Conservation (phyloP, 2,329 filamentous ascomycete genomes). For the Fusarium incarnatum region DNA sequence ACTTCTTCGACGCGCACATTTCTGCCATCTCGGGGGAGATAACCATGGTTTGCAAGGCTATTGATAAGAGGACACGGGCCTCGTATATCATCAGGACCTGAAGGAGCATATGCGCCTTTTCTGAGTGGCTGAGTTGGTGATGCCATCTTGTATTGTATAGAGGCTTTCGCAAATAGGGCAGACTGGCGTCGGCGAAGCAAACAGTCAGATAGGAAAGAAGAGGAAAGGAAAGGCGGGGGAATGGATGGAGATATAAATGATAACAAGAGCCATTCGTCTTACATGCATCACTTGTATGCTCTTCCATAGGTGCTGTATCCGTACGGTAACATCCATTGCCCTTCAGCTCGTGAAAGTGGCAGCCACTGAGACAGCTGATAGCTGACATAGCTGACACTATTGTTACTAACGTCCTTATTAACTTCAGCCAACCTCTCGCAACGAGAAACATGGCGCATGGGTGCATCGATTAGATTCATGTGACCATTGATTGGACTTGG, state of each 20-base stretch:
- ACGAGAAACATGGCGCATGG: background rate
- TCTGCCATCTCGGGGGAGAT: constrained; percentile 40
- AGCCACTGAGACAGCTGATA: constrained; percentile 2
- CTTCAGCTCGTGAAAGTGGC: background rate
- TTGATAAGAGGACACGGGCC: constrained; percentile 44
- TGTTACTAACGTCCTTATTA: constrained; percentile 6
- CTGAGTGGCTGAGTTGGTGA: constrained; percentile 15
- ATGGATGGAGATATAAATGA: background rate
- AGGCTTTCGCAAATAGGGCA: background rate
- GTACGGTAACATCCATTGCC: background rate
- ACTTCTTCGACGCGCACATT: constrained; percentile 34
- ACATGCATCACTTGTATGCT: background rate
- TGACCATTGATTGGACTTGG: background rate
- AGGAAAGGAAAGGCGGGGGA: background rate
- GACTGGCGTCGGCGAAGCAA: background rate
- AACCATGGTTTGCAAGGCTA: constrained; percentile 43
- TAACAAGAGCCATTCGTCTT: background rate
- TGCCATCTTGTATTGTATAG: constrained; percentile 14
- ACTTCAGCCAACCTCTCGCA: constrained; percentile 13
- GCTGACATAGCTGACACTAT: constrained; percentile 9
- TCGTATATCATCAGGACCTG: constrained; percentile 35
- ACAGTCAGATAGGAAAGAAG: background rate
- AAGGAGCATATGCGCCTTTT: constrained; percentile 34
- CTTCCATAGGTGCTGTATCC: background rate
- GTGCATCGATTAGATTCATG: background rate